These are phyloP conservation scores for Hysterium pulicare DNA, from an alignment of 2,329 filamentous ascomycete genomes.

Conservation along the genomic window DNA sequence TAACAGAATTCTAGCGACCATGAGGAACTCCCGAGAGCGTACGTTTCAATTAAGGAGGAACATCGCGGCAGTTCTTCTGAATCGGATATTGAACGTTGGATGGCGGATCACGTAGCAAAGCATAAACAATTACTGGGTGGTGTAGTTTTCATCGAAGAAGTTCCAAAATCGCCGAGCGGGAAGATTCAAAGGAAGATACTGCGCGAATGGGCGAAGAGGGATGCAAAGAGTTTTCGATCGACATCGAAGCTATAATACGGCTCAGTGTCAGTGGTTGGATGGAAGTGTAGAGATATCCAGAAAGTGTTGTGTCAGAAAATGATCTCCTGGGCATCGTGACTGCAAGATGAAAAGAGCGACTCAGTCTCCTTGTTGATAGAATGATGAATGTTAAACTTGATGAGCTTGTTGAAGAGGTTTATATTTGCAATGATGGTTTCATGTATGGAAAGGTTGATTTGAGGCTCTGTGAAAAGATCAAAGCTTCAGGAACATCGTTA, in stretches of 20 bases:
- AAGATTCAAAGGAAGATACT: constrained; percentile 33
- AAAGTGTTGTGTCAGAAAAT: no score
- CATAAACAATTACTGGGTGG: constrained; percentile 41
- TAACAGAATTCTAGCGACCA: constrained; percentile 12
- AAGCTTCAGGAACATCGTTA: no score
- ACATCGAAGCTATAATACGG: constrained; percentile 21
- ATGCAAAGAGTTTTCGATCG: constrained; percentile 15
- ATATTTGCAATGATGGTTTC: no score
- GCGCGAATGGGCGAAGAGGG: constrained; percentile 28
- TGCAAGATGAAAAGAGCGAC: no score
- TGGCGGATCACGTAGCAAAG: constrained; percentile 36
- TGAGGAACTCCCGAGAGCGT: constrained; percentile 33
- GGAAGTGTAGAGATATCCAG: no score
- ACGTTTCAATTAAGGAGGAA: constrained; percentile 28
- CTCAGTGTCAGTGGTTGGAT: no score
- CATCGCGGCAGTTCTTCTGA: constrained; percentile 26
- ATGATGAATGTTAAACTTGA: no score
- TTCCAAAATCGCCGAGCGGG: constrained; percentile 31
- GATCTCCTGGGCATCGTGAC: no score
- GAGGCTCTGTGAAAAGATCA: no score
- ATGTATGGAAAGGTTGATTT: no score
- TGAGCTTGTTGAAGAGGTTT: no score
- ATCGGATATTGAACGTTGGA: constrained; percentile 37
- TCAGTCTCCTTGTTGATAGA: no score
- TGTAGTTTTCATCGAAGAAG: constrained; percentile 31